Conservation (phyloP, 23 red algal species). For the Gracilaria caudata region DNA sequence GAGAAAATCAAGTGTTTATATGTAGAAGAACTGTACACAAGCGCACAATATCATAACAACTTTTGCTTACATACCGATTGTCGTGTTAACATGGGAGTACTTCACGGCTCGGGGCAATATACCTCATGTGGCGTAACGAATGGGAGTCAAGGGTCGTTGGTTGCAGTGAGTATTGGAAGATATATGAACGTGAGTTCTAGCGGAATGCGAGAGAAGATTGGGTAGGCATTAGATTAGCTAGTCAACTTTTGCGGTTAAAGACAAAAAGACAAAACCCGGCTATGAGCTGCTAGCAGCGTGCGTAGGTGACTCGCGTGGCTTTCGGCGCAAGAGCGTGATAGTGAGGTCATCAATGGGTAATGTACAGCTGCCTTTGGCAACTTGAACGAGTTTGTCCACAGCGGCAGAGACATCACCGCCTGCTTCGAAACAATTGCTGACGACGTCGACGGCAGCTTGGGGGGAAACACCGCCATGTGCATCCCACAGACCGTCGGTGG, state of each 20-base stretch:
- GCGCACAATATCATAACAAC: neutral
- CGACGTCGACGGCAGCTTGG: slow-evolving; percentile 36
- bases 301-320: neutral
- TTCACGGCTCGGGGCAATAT: neutral
- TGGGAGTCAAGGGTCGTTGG: neutral
- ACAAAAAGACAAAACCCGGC: slow-evolving; percentile 20
- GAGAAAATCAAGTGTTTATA: neutral
- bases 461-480: slow-evolving; percentile 52
- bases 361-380: slow-evolving; percentile 20
- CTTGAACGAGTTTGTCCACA: slow-evolving; percentile 4
- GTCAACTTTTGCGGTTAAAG: slow-evolving; percentile 13
- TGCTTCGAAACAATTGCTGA: slow-evolving; percentile 3
- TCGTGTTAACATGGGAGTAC: neutral
- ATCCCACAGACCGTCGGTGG: slow-evolving; percentile 73
- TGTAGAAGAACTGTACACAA: neutral
- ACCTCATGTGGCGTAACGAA: neutral
- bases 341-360: slow-evolving; percentile 47
- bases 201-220: slow-evolving; percentile 7
- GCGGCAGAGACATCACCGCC: slow-evolving; percentile 6
- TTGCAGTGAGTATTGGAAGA: slow-evolving; percentile 4
- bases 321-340: slow-evolving; percentile 15
- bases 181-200: slow-evolving; percentile 2
- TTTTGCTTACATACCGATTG: neutral
- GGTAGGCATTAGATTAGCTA: slow-evolving; percentile 44
- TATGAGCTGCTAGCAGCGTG: slow-evolving; percentile 20